Base-by-base conservation (phyloP, 768 basidiomycete species). In the Rhodotorula graminis region DNA sequence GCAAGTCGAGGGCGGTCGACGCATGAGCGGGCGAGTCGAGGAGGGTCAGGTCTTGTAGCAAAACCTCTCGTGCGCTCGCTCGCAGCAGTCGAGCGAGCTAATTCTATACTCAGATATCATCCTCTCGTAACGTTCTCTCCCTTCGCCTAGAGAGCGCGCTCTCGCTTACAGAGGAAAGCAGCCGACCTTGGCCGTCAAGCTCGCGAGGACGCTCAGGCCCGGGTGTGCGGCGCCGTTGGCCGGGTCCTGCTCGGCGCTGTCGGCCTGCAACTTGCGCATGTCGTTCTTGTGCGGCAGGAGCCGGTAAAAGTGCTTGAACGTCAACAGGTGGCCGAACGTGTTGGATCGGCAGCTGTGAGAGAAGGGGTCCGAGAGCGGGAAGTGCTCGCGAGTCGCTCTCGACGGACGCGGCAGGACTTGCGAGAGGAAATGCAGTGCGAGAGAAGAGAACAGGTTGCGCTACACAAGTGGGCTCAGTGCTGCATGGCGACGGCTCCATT, bases 241-340 rank as follows among this genome's bases (percentile, higher is more conserved):
- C 9, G 80, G 82, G 67, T 82, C 82, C n/a, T 37, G 4, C 5
- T 72, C 64, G 21, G 66, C 37, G 3, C 69, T 59, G 44, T 73
- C 68, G 27, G 68, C 69, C 2, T 44, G 12, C 9, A 69, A 69
- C 76, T 72, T 40, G 74, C 77, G 53, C 69, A 79, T 71, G 58
- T 79, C 75, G 55, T 76, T 77, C 33, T 70, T 67, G 15, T 78
- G 78, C 0, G 83, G 82, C 6, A 84, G 74, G 46, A 84, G 80
- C 10, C 82, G 81, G 18, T 80, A 77, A 57, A 84, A 82, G 71
- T 84, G 82, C 68, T 83, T 83, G 78, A 82, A 84, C 2, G 82
- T 79, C 58, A 83, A 77, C 42, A 83, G 79, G 63, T 83, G 83
- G 16, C 82, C 82, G 44, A 84, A 80, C 11, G 83, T 81, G 76